These are phyloP conservation scores for Lolium multiflorum DNA, from an alignment of 176 grass and related monocot species.

Conservation along the genomic window DNA sequence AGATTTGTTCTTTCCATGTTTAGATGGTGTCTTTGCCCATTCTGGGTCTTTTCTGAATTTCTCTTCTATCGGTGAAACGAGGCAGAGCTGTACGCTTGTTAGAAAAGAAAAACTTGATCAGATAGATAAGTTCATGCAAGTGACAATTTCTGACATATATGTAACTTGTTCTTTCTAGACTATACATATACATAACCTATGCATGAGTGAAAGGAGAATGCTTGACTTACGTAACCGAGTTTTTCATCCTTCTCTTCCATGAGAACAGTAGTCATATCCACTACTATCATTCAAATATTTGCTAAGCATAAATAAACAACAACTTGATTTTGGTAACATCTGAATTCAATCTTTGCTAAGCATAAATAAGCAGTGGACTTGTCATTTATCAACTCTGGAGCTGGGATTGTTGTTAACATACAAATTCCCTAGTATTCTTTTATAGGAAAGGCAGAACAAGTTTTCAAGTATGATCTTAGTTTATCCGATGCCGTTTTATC, in stretches of 20 bases:
- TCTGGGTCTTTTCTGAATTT: neutral
- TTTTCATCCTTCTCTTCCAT: neutral
- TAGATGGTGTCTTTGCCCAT: neutral
- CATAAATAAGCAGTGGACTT: neutral
- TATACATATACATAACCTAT: constrained; percentile 7
- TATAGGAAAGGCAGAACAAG: neutral
- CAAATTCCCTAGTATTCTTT: constrained; percentile 30
- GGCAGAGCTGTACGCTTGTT: neutral
- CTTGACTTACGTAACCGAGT: neutral
- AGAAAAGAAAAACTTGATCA: constrained; percentile 2
- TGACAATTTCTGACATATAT: neutral
- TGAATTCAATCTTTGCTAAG: neutral
- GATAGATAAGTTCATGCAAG: constrained; percentile 8
- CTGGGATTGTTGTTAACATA: neutral
- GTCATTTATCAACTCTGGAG: neutral
- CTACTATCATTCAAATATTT: neutral
- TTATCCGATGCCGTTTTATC: constrained; percentile 31
- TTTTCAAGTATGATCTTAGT: constrained; percentile 42
- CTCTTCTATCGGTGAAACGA: neutral
- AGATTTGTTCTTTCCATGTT: neutral
- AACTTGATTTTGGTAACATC: constrained; percentile 9
- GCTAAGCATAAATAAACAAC: constrained; percentile 1
- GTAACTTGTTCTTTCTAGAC: neutral
- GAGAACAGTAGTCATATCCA: neutral
- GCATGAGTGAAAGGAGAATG: neutral